Base-by-base conservation (phyloP, 441 rosid genomes). In the Populus hybrid region DNA sequence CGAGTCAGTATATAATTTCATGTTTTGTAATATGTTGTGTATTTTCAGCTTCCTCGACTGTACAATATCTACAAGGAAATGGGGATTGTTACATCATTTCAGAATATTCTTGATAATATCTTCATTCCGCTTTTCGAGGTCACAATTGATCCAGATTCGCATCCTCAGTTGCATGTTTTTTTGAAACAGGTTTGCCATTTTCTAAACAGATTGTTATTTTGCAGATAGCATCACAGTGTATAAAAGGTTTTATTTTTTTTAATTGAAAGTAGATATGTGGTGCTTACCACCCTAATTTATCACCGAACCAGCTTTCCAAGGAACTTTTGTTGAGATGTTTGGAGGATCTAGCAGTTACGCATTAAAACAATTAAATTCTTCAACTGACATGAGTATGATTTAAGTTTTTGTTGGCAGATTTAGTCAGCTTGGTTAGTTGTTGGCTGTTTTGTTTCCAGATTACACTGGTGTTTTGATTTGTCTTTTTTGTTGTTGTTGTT, bases 21-120 rank as follows among this genome's bases (percentile, higher is more conserved):
- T n/a, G n/a, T n/a, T n/a, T n/a, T n/a, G n/a, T n/a, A n/a, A n/a
- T n/a, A n/a, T n/a, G n/a, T n/a, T n/a, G n/a, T n/a, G n/a, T n/a
- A n/a, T n/a, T n/a, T n/a, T n/a, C n/a, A n/a, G n/a, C n/a, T n/a
- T n/a, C n/a, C n/a, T n/a, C n/a, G n/a, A n/a, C n/a, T n/a, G n/a
- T n/a, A n/a, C n/a, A n/a, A n/a, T n/a, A n/a, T n/a, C n/a, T n/a
- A n/a, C n/a, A n/a, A n/a, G n/a, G n/a, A 96, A 24, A 94, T 96
- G 98, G 99, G 99, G 69, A 96, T 96, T n/a, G 98, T 96, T 84
- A 96, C 96, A 65, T 96, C 98, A 21, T 96, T 96, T 82, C 99
- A 96, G 86, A 96, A 94, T 85, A 94, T 96, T 83, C 93, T 96
- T 35, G 98, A 96, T 87, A 96, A 96, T 82, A 90, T 96, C 78